Evolutionary conservation across 139 green algal genomes (phyloP).

Genomic region (Parachlorella kessleri): DNA sequence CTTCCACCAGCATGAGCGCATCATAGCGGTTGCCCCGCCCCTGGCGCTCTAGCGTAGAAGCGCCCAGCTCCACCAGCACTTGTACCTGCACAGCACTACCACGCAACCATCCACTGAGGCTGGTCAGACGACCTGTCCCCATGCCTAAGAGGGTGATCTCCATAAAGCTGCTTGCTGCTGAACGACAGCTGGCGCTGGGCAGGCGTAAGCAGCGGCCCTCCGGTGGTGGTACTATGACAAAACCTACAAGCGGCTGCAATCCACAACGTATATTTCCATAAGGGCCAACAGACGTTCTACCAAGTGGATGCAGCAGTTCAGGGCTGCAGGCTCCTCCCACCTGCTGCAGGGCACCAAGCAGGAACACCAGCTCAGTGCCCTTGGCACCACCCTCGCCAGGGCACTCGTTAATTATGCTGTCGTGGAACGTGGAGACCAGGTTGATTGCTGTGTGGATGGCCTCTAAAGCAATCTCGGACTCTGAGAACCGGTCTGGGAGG

Average conservation of each 20-base stretch:
- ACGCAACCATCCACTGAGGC: background rate
- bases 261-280: too few species aligned
- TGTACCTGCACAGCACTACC: slow-evolving; percentile 16
- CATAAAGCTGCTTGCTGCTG: too few species aligned
- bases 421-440: slow-evolving; percentile 45
- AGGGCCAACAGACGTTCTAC: too few species aligned
- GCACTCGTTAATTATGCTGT: slow-evolving; percentile 34
- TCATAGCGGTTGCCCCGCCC: slow-evolving; percentile 33
- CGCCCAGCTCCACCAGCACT: slow-evolving; percentile 54
- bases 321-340: background rate
- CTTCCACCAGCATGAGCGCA: slow-evolving; percentile 31
- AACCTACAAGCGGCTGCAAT: background rate
- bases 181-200: too few species aligned
- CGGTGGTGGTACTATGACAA: too few species aligned
- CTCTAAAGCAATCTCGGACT: slow-evolving; percentile 48
- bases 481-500: slow-evolving; percentile 55
- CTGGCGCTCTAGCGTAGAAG: slow-evolving; percentile 6
- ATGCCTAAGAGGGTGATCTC: too few species aligned
- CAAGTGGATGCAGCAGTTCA: too few species aligned
- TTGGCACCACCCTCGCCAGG: background rate
- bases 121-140: background rate
- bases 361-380: slow-evolving; percentile 18
- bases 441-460: slow-evolving; percentile 43
- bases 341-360: slow-evolving; percentile 46
- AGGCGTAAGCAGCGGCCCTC: too few species aligned